Percentiles rank a stretch among this genome's conserved stretches.
phyloP scores from a whole-genome alignment of 352 stramenopile genomes.

The Phytophthora megakarya region DNA sequence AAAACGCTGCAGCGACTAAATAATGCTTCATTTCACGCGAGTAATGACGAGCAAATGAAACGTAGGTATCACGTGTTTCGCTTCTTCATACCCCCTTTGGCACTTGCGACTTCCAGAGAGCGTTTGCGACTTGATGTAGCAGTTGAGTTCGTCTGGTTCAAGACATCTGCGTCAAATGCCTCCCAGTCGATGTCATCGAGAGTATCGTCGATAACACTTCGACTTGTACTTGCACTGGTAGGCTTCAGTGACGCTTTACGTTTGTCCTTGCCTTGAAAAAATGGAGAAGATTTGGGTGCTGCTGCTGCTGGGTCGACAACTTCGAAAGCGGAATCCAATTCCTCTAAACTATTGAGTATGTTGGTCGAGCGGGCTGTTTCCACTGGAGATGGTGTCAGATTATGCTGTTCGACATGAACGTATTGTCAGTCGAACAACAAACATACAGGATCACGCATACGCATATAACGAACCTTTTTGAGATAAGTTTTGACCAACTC shows the following conservation, averaged over 20 bases:
- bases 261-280: conserved; percentile 49
- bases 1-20: conserved; percentile 20
- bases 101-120: conserved; percentile 15
- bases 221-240: conserved; percentile 5
- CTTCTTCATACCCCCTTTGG: conserved; percentile 29
- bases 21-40: conserved; percentile 27
- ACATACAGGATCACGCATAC: neutral
- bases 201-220: conserved; percentile 38
- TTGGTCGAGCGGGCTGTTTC: conserved; percentile 19
- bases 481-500: conserved; percentile 83
- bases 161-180: conserved; percentile 50
- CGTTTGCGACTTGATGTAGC: conserved; percentile 31
- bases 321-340: conserved; percentile 31
- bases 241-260: conserved; percentile 15
- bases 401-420: conserved; percentile 49
- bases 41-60: conserved; percentile 1
- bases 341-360: conserved; percentile 38
- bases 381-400: conserved; percentile 54
- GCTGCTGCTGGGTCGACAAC: conserved; percentile 28
- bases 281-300: conserved; percentile 45
- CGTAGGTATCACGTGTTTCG: conserved; percentile 15
- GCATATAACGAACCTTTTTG: conserved; percentile 53
- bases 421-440: neutral
- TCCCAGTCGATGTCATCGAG: conserved; percentile 74
- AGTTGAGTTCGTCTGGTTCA: conserved; percentile 44